Conservation (phyloP, 2,329 filamentous ascomycete genomes). For the Aureobasidium sp. region DNA sequence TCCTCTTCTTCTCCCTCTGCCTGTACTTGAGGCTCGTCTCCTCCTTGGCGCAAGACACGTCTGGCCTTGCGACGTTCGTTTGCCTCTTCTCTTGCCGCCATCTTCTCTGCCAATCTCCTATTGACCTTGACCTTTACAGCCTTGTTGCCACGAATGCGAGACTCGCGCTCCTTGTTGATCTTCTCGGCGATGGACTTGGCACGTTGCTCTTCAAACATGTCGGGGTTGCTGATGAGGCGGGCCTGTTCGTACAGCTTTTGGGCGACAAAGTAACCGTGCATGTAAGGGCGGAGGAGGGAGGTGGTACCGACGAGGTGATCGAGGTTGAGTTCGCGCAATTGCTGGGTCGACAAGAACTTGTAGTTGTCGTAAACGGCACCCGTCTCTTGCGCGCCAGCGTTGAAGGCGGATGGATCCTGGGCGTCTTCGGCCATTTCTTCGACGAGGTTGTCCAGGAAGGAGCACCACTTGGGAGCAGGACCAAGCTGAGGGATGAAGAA, state of each 20-base stretch:
- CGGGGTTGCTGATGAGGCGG: slow-evolving; percentile 83
- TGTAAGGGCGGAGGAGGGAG: slow-evolving; percentile 84
- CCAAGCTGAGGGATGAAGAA: slow-evolving; percentile 94
- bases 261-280: slow-evolving; percentile 98
- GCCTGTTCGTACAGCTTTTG: slow-evolving; percentile 95
- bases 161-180: slow-evolving; percentile 94
- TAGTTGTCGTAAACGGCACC: slow-evolving; percentile 95
- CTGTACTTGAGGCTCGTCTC: slow-evolving; percentile 37
- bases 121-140: slow-evolving; percentile 82
- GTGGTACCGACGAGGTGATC: slow-evolving; percentile 86
- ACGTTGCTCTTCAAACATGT: slow-evolving; percentile 85
- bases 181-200: slow-evolving; percentile 88
- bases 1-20: slow-evolving; percentile 42
- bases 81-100: slow-evolving; percentile 63
- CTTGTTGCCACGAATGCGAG: slow-evolving; percentile 85
- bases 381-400: slow-evolving; percentile 35
- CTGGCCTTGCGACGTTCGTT: slow-evolving; percentile 39
- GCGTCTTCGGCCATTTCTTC: slow-evolving; percentile 93
- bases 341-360: slow-evolving; percentile 88
- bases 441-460: slow-evolving; percentile 93
- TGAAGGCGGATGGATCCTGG: slow-evolving; percentile 52
- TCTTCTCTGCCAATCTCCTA: slow-evolving; percentile 56
- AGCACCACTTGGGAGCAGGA: slow-evolving; percentile 89
- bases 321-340: slow-evolving; percentile 77
- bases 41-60: slow-evolving; percentile 49